These are phyloP conservation scores for Abelmoschus esculentus DNA, from an alignment of 345 rosid genomes.

Conservation along the genomic window DNA sequence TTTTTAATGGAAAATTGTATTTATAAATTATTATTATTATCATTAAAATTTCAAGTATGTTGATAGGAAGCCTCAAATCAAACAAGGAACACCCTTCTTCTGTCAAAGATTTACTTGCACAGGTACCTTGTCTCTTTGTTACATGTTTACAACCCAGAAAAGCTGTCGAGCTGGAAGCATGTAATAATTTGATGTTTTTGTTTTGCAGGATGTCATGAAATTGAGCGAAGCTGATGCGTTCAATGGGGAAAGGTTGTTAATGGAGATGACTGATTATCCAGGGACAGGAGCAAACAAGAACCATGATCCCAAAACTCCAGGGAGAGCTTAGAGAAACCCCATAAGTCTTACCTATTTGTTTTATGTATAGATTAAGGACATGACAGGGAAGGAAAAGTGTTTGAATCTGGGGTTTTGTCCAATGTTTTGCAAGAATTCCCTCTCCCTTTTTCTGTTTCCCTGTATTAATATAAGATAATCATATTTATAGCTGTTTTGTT, in stretches of 20 bases:
- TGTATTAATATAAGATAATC: no score
- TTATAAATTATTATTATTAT: neutral
- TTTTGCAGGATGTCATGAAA: constrained; percentile 24
- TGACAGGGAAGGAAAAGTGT: neutral
- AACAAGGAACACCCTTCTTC: constrained; percentile 16
- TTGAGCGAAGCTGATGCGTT: constrained; percentile 13
- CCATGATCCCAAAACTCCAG: constrained; percentile 58
- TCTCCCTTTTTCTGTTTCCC: no score
- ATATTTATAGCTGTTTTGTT: no score
- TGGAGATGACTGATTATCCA: constrained; percentile 54
- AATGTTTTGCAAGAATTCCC: no score
- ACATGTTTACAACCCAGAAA: neutral
- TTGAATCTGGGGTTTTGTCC: no score
- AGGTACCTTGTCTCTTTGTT: constrained; percentile 22
- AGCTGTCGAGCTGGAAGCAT: neutral
- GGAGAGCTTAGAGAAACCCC: constrained; percentile 19
- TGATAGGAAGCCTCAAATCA: constrained; percentile 36
- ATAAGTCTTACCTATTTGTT: neutral
- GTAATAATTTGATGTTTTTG: neutral
- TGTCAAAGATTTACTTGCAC: constrained; percentile 22
- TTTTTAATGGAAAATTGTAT: neutral
- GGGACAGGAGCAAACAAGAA: constrained; percentile 64
- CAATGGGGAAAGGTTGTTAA: constrained; percentile 40
- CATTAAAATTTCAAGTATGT: neutral
- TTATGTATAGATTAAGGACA: constrained; percentile 5